These are phyloP conservation scores for Podaxis sp. DNA, from an alignment of 768 basidiomycete genomes.

Conservation along the genomic window DNA sequence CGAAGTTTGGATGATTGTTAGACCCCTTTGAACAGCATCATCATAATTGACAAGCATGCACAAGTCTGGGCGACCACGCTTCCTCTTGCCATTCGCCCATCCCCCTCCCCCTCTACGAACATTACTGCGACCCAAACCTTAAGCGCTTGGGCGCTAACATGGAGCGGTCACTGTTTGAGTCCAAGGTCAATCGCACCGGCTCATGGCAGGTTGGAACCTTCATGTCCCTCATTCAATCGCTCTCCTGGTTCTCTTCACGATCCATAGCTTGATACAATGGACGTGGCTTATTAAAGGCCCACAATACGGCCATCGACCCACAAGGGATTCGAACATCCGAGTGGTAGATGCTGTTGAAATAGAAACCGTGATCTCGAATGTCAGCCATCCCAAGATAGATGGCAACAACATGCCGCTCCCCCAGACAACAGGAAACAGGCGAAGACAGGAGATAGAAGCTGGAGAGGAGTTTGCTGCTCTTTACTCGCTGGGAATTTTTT, in stretches of 20 bases:
- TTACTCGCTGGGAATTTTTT: background rate
- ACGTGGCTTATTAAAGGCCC: background rate
- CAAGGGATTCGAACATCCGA: background rate
- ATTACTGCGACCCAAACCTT: background rate
- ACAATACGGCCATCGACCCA: background rate
- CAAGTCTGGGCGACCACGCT: background rate
- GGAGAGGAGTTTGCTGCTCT: background rate
- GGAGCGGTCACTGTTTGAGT: background rate
- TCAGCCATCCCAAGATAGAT: background rate
- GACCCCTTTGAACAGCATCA: background rate
- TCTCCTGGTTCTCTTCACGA: background rate
- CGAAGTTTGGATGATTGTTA: background rate
- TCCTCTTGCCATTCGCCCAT: background rate
- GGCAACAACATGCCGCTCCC: background rate
- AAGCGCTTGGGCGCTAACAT: background rate
- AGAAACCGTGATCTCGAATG: background rate
- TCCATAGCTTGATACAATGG: background rate
- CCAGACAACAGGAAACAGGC: background rate
- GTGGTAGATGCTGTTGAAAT: background rate
- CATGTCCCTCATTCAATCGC: background rate
- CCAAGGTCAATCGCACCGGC: background rate
- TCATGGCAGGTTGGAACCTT: background rate
- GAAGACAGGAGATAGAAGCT: background rate
- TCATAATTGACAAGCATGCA: background rate
- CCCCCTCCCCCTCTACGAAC: background rate